Base-by-base conservation (phyloP, 306 rosid genomes). In the Arachis stenosperma region DNA sequence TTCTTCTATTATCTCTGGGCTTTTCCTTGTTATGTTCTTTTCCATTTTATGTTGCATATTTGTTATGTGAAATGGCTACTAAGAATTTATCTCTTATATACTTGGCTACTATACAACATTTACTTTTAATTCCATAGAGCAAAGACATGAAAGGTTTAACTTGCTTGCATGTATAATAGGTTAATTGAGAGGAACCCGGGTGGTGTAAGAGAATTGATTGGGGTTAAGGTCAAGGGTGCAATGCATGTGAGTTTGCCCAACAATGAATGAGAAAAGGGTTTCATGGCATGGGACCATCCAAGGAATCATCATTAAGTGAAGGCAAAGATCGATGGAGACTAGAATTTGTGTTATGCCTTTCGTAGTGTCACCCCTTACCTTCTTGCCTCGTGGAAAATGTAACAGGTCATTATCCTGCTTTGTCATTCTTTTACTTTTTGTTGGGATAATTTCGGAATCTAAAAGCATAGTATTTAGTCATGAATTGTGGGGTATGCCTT, bases 191-290 rank as follows among this genome's bases (percentile, higher is more conserved):
- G 52, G 52, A 47, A 47, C n/a, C 3, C 12, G 52, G 52, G 13
- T 47, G 9, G 14, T 11, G 14, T 47, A 47, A 11, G 52, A 47
- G 52, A 47, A 47, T 47, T 47, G 43, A 47, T 47, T 47, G 43
- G 11, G 30, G 64, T 33, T 30, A 6, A 12, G 60, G 22, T 30
- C 5, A 36, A 36, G 65, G 44, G 65, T 60, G 65, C 46, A 36
- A 43, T 60, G 65, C 46, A 36, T 36, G 65, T 60, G 46, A 43
- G 46, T 60, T 60, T 36, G 43, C 43, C 64, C 64, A 59, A 33
- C 64, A 30, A 4, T 30, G 8, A 59, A 59, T 33, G 64, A 2
- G 12, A 59, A 59, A 22, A 22, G 27, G n/a, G 64, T 11, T 7
- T 30, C 13, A 30, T 1, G 9, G 64, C 44, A 60, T 39, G 65